phyloP scores from a whole-genome alignment of 495 filamentous ascomycete genomes.

The Penicillium cataractarum region DNA sequence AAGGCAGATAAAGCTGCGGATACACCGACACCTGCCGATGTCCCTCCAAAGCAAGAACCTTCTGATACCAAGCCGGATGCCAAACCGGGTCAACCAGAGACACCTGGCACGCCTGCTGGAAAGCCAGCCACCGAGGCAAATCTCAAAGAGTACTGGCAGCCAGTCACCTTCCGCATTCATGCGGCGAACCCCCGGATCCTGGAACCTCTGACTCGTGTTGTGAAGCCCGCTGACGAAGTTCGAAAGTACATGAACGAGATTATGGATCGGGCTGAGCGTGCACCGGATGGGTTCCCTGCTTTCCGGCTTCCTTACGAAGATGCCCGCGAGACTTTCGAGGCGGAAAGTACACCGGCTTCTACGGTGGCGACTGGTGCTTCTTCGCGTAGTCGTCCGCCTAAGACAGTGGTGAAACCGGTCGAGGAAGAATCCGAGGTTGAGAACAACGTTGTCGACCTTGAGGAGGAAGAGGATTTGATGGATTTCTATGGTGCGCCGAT shows the following conservation, averaged over 20 bases:
- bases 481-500: constrained; percentile 48
- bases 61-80: constrained; percentile 26
- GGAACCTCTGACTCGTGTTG: constrained; percentile 74
- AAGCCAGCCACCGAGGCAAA: constrained; percentile 26
- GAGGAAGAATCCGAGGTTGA: constrained; percentile 45
- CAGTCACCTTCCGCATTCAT: constrained; percentile 79
- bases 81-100: constrained; percentile 6
- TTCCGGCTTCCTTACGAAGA: constrained; percentile 62
- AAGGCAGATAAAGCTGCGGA: constrained; percentile 30
- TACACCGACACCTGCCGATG: constrained; percentile 17
- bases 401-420: constrained; percentile 22
- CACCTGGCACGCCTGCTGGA: constrained; percentile 11
- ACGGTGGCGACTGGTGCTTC: constrained; percentile 15
- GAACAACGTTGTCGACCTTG: constrained; percentile 28
- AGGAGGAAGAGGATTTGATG: constrained; percentile 47
- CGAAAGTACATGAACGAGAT: constrained; percentile 79
- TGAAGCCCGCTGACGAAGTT: constrained; percentile 78
- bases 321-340: constrained; percentile 29
- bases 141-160: constrained; percentile 81
- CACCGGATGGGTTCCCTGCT: constrained; percentile 68
- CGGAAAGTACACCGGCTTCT: constrained; percentile 34
- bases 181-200: constrained; percentile 64
- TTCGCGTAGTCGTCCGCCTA: constrained; percentile 34
- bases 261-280: constrained; percentile 74
- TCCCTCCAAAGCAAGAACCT: constrained; percentile 23